Base-by-base conservation (phyloP, 768 basidiomycete genomes). In the Termitomyces sp. region DNA sequence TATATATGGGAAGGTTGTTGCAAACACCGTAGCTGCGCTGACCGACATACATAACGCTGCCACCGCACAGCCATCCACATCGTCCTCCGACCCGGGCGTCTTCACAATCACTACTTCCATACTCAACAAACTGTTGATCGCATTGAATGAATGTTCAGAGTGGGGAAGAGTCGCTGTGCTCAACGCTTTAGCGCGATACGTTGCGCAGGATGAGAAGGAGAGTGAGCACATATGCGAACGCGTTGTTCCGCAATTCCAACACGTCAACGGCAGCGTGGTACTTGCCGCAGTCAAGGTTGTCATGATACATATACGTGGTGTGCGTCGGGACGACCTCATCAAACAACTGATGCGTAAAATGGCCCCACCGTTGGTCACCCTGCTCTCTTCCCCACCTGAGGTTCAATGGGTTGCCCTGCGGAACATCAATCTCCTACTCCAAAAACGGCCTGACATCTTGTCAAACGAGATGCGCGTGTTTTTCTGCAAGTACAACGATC, bases 401-500 rank as follows among this genome's bases (percentile, higher is more conserved):
- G 92, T 98, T 0, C 97, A 99, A 73, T 99, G 96, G 95, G 96
- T 98, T 50, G 94, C 95, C 0, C 77, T 99, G 53, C 86, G 97
- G 30, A 98, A 98, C 68, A 94, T 98, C 77, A 98, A 98, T 67
- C 84, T 99, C 30, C 81, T 99, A 27, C 84, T 99, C 2, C 96
- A 99, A 73, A 96, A 96, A 68, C 87, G 93, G 4, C 75, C 93
- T 2, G 94, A 95, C 61, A 80, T 97, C 58, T 83, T 99, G 9
- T 84, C 89, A 7, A 97, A 91, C 72, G 96, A 99, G 72, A 95
- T 99, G 93, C 84, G 95, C 45, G 97, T 99, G 20, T 99, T 99
- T 72, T 99, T 98, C 80, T 98, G 96, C 86, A 99, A 99, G 73
- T 98, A 99, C 76, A 98, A 98, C 68, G 96, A 99, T 68, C 96